A percentile compares a stretch with the other conserved stretches of the same genome.
Evolutionary conservation across 768 basidiomycete species (phyloP).

Genomic region (Epithele typhae): DNA sequence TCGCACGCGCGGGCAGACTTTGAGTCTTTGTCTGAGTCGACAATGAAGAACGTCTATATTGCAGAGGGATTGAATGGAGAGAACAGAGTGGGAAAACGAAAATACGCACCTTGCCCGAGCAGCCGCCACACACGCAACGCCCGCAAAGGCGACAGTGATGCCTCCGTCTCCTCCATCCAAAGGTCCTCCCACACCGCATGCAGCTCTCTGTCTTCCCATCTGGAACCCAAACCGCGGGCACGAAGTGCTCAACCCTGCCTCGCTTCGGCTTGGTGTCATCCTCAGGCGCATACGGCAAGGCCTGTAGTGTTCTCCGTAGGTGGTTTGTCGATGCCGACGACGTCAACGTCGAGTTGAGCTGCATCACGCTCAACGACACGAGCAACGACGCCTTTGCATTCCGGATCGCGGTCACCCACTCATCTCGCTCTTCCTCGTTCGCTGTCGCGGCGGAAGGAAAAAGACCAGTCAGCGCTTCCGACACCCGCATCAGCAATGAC

Average conservation of each 20-base stretch:
- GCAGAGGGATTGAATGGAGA: neutral
- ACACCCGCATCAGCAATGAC: neutral
- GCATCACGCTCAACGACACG: conserved; percentile 62
- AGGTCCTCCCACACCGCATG: conserved; percentile 76
- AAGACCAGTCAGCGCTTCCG: neutral
- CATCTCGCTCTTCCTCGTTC: conserved; percentile 51
- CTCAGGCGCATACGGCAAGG: conserved; percentile 61
- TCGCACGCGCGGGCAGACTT: conserved; percentile 81
- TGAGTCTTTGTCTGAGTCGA: conserved; percentile 47
- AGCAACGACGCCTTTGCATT: conserved; percentile 68
- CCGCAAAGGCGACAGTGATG: conserved; percentile 90
- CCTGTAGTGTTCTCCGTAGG: conserved; percentile 67
- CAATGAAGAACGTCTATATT: conserved; percentile 78
- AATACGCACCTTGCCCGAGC: conserved; percentile 69
- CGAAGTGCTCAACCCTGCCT: conserved; percentile 71
- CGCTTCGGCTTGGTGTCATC: conserved; percentile 33
- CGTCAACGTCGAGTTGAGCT: conserved; percentile 79
- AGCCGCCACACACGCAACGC: conserved; percentile 77
- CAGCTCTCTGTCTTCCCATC: conserved; percentile 79
- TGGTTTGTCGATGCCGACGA: conserved; percentile 75
- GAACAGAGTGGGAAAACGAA: neutral
- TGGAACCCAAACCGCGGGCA: conserved; percentile 91
- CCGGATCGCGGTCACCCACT: conserved; percentile 66
- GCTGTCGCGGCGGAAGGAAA: no score
- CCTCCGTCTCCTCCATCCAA: conserved; percentile 74